Evolutionary conservation across 2,329 filamentous ascomycete genomes (phyloP), one percentile per base, ranked within the genome.

Genomic region (Cryphonectria naterciae): DNA sequence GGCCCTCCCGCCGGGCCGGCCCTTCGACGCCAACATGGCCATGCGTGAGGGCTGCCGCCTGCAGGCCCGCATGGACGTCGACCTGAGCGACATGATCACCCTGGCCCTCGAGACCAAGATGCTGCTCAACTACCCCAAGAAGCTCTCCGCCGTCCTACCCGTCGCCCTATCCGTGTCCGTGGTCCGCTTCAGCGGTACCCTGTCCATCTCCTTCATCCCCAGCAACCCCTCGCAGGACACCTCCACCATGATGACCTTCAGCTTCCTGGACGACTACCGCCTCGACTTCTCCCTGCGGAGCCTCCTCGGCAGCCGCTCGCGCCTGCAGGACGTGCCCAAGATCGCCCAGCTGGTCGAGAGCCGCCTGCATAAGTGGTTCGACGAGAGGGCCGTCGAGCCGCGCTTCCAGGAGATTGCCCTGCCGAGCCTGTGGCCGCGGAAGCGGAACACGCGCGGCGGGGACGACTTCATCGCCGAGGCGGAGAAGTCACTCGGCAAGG

Each of bases 41-140:
- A 85, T 84, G 19, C 83, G 86, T 70, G 87, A 88, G 69, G 93
- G 94, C 32, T 92, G 92, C 0, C 87, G 95, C 54, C 85, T 99
- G 28, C 96, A 99, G 80, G 96, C 96, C 0, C 86, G 95, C 71
- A 97, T 99, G 93, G 96, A 99, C 80, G 95, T 99, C 49, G 96
- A 99, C 80, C 83, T 99, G 71, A 96, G 93, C 81, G 96, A 99
- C 81, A 95, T 97, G 81, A 93, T 99, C 72, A 99, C 96, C 0
- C 85, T 99, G 68, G 96, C 94, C 0, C 87, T 99, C 37, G 96
- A 99, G 83, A 99, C 96, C 3, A 97, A 96, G 76, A 84, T 99
- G 73, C 86, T 97, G 64, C 87, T 99, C 69, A 99, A 99, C 81
- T 99, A 97, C 79, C 96, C 96, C 0, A 97, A 95, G 78, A 93